phyloP scores from a whole-genome alignment of 768 basidiomycete species.

The Pulveroboletus sp. region DNA sequence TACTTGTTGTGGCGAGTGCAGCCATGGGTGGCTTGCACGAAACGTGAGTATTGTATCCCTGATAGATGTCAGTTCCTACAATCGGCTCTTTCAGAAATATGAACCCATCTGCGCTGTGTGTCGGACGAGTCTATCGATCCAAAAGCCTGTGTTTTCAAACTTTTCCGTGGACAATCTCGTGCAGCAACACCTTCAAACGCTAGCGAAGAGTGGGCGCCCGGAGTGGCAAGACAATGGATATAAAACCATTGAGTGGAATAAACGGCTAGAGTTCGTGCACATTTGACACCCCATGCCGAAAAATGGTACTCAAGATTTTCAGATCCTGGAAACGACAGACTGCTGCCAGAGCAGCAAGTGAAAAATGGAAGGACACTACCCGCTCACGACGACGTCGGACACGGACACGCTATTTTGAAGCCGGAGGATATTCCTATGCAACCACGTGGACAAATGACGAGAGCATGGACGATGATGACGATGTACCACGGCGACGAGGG shows the following conservation, averaged over 20 bases:
- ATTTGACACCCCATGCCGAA: not conserved
- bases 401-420: constrained; percentile 11
- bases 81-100: constrained; percentile 29
- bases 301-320: not conserved
- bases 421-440: constrained; percentile 7
- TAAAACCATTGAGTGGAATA: constrained; percentile 48
- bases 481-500: constrained; percentile 11
- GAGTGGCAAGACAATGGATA: constrained; percentile 55
- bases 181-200: constrained; percentile 52
- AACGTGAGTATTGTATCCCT: constrained; percentile 38
- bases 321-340: constrained; percentile 31
- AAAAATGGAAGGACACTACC: constrained; percentile 14
- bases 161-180: constrained; percentile 59
- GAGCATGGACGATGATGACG: constrained; percentile 4
- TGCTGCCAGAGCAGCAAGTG: constrained; percentile 12
- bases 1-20: constrained; percentile 67
- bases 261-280: constrained; percentile 50
- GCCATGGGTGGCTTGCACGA: constrained; percentile 54
- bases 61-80: not conserved
- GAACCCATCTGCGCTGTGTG: constrained; percentile 59
- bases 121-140: constrained; percentile 42
- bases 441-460: constrained; percentile 6
- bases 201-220: constrained; percentile 42
- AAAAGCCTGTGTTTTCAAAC: constrained; percentile 59
- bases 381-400: constrained; percentile 11